Conservation (phyloP, 106 monocot species). For the Allium fistulosum region DNA sequence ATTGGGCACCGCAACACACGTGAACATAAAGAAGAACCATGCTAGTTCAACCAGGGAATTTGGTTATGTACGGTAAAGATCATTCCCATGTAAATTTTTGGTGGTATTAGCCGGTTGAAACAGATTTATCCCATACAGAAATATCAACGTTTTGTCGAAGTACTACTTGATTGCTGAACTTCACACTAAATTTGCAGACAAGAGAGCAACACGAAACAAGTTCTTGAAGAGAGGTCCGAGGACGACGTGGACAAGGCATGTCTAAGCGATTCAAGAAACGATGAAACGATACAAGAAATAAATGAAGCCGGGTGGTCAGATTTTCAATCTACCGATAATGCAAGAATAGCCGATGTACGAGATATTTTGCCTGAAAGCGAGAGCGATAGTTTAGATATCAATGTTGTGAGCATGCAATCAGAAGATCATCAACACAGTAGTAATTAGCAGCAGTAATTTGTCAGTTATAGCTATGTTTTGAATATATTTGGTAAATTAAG, state of each 20-base stretch:
- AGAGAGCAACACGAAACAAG: conserved; percentile 72
- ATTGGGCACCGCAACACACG: no score
- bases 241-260: conserved; percentile 89
- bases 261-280: conserved; percentile 52
- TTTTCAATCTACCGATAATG: conserved; percentile 30
- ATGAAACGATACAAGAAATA: conserved; percentile 46
- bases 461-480: no score
- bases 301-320: conserved; percentile 52
- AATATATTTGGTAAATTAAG: no score
- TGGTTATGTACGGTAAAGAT: no score
- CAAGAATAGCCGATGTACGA: conserved; percentile 62
- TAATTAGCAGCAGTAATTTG: not conserved
- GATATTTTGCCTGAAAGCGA: conserved; percentile 69
- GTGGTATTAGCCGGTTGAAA: no score
- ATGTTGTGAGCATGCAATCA: conserved; percentile 31
- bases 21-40: no score
- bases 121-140: no score
- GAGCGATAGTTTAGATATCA: conserved; percentile 61
- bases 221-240: conserved; percentile 57
- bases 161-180: no score
- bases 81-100: no score
- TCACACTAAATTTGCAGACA: conserved; percentile 25
- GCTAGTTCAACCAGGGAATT: no score
- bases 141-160: no score
- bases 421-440: conserved; percentile 31